A percentile compares a stretch with the other conserved stretches of the same genome.
Conservation (phyloP, 257 asterid species). For the Solanum gracilifrons region DNA sequence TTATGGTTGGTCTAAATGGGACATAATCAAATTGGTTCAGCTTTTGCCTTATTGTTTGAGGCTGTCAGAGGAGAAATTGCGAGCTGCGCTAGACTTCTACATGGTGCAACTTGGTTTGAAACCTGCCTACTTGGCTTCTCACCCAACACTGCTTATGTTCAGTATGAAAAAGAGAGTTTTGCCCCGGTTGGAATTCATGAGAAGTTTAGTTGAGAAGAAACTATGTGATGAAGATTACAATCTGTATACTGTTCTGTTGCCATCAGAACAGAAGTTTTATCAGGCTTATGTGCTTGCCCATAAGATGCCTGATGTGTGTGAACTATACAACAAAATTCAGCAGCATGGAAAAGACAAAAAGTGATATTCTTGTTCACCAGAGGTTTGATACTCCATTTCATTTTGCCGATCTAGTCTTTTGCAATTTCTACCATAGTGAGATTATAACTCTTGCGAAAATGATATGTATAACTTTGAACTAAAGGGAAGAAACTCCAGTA, state of each 20-base stretch:
- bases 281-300: conserved; percentile 4
- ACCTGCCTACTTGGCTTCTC: neutral
- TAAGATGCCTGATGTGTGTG: conserved; percentile 1
- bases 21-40: neutral
- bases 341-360: neutral
- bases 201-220: conserved; percentile 6
- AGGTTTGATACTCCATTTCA: neutral
- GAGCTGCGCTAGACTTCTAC: neutral
- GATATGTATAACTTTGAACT: neutral
- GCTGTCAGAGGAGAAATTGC: neutral
- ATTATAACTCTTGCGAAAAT: neutral
- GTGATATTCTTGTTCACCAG: neutral
- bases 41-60: neutral
- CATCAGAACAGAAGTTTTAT: neutral
- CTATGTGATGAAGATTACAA: neutral
- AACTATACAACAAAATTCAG: neutral
- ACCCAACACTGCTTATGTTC: neutral
- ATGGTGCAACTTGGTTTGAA: neutral
- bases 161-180: conserved; percentile 17
- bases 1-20: neutral
- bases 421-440: neutral
- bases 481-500: neutral
- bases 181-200: conserved; percentile 10
- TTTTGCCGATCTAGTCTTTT: neutral
- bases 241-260: neutral